Conservation (phyloP, 139 green algal species). For the Closterium sp. region DNA sequence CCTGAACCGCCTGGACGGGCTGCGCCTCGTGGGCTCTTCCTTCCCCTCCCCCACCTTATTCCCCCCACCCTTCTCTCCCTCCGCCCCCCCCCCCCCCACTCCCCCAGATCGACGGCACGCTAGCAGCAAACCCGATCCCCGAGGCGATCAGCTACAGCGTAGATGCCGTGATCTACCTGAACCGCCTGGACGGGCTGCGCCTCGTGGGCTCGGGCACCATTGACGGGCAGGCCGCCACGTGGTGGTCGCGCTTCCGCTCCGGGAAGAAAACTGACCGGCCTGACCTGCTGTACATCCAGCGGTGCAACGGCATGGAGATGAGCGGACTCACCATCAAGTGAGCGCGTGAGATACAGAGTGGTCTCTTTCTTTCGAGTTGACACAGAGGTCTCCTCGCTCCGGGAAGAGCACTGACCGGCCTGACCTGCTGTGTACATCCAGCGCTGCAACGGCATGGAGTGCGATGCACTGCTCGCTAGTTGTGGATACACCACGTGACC, state of each 20-base stretch:
- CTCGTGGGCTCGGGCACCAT: background rate
- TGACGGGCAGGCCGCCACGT: background rate
- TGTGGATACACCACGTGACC: background rate
- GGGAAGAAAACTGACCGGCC: background rate
- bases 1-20: background rate
- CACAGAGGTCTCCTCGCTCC: too few relatives aligned
- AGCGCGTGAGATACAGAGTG: background rate
- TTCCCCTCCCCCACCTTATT: too few relatives aligned
- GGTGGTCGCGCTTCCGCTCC: background rate
- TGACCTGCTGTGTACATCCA: background rate
- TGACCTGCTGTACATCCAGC: slow-evolving; percentile 1
- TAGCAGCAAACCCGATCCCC: background rate
- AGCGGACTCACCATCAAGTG: background rate
- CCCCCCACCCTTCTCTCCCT: too few relatives aligned
- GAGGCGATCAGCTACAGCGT: background rate
- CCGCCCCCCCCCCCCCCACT: too few relatives aligned
- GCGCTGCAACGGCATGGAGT: background rate
- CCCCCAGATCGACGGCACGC: background rate
- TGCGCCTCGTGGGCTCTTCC: background rate
- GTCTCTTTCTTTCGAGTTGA: too few relatives aligned
- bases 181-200: background rate
- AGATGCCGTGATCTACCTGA: background rate
- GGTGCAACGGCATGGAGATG: background rate
- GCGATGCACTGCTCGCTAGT: background rate
- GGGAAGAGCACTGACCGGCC: background rate